Evolutionary conservation across 2,329 filamentous ascomycete genomes (phyloP).

Genomic region (Scedosporium aurantiacum): DNA sequence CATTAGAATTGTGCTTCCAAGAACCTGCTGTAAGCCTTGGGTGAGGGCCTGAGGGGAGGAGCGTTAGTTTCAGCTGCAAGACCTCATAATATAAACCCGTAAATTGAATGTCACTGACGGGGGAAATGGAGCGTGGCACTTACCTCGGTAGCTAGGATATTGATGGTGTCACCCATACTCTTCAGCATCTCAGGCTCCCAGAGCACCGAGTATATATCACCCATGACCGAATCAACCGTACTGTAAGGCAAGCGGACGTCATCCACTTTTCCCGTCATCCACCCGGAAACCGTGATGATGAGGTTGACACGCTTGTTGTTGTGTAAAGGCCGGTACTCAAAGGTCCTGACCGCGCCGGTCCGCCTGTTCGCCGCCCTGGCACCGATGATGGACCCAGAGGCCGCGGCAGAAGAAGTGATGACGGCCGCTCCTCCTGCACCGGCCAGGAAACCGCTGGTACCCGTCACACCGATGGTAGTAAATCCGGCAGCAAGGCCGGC

Average conservation of each 20-base stretch:
- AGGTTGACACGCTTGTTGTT: slow-evolving; percentile 97
- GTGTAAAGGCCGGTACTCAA: slow-evolving; percentile 90
- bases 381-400: slow-evolving; percentile 80
- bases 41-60: slow-evolving; percentile 62
- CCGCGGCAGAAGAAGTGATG: slow-evolving; percentile 79
- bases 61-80: slow-evolving; percentile 14
- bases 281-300: slow-evolving; percentile 88
- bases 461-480: slow-evolving; percentile 84
- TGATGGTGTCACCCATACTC: slow-evolving; percentile 97
- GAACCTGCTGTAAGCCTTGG: slow-evolving; percentile 87
- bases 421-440: slow-evolving; percentile 87
- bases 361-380: slow-evolving; percentile 74
- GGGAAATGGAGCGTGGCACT: slow-evolving; percentile 24
- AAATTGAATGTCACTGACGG: not conserved
- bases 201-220: slow-evolving; percentile 89
- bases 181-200: slow-evolving; percentile 98
- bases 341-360: slow-evolving; percentile 87
- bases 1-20: slow-evolving; percentile 80
- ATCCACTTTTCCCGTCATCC: slow-evolving; percentile 97
- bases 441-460: slow-evolving; percentile 79
- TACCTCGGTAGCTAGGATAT: slow-evolving; percentile 94
- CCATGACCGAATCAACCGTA: slow-evolving; percentile 95
- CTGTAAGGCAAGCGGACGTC: slow-evolving; percentile 92
- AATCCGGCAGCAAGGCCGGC: slow-evolving; percentile 89
- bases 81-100: not conserved